Base-by-base conservation (phyloP, 1,139 yeast genomes). In the Debaryomycetaceae sp. region DNA sequence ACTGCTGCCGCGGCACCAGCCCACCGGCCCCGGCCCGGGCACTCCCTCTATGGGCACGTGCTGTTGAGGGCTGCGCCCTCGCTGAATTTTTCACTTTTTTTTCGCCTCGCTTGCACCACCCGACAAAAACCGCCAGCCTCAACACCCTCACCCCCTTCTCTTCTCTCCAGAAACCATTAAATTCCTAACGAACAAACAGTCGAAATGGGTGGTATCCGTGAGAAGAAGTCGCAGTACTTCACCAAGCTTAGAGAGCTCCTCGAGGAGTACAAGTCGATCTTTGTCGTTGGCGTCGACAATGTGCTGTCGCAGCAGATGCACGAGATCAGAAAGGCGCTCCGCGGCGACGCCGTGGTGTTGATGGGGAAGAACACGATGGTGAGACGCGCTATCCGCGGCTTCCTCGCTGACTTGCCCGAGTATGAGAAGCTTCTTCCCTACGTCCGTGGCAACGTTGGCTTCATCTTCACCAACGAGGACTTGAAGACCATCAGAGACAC, bases 351-450 rank as follows among this genome's bases (percentile, higher is more conserved):
- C 58, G 91, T 83, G 51, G 89, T 93, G 50, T 77, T 91, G 63
- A 91, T 93, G 97, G 99, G 99, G 79, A 91, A 91, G 85, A 91
- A 91, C 96, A 93, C 99, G 79, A 89, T 93, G 97, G 96, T 93
- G 53, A 88, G 99, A 79, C 89, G 98, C 78, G 99, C 98, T 64
- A 75, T 91, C 78, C 88, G 97, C 76, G 94, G 88, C 56, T 86
- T 86, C 83, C 65, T 89, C 54, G 36, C 82, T 57, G 97, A 89
- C 65, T 78, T 86, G 72, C 96, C 98, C 65, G 96, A 91, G 59
- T 84, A 65, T 64, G 98, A 91, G 78, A 88, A 83, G 71, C 71
- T 91, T 61, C 75, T 91, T 70, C 98, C 98, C 52, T 82, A 70
- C 75, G 77, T 93, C 67, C 86, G 71, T 71, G 98, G 98, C 72